Percentiles rank a stretch among this genome's conserved stretches.
These are phyloP conservation scores for Lentinula lateritia DNA, from an alignment of 768 basidiomycete species.

Conservation along the genomic window DNA sequence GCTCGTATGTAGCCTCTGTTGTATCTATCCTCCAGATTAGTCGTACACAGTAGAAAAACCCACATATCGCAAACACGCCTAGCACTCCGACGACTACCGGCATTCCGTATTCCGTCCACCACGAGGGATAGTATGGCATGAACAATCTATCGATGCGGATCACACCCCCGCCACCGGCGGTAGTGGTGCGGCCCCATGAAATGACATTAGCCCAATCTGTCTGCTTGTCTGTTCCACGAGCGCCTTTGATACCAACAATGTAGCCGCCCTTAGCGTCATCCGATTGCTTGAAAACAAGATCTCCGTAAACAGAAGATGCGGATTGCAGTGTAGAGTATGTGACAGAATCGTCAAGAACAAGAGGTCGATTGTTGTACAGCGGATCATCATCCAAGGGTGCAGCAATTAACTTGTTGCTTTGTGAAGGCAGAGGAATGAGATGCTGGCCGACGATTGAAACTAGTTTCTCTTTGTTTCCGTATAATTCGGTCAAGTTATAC, in stretches of 20 bases:
- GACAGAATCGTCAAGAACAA: slow-evolving; percentile 64
- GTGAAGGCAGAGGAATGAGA: slow-evolving; percentile 49
- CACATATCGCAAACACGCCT: slow-evolving; percentile 56
- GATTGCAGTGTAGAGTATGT: slow-evolving; percentile 80
- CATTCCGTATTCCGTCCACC: slow-evolving; percentile 75
- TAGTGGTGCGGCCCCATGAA: slow-evolving; percentile 74
- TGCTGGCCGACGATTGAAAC: slow-evolving; percentile 69
- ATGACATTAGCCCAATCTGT: slow-evolving; percentile 62
- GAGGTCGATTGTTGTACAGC: slow-evolving; percentile 65
- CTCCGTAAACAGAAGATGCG: slow-evolving; percentile 61
- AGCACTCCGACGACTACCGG: slow-evolving; percentile 57
- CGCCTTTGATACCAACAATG: slow-evolving; percentile 71
- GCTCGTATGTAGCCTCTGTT: slow-evolving; percentile 87
- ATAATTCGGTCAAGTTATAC: slow-evolving; percentile 73
- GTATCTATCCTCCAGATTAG: slow-evolving; percentile 68
- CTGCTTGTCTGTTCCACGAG: slow-evolving; percentile 57
- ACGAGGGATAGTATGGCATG: slow-evolving; percentile 79
- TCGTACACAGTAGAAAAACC: slow-evolving; percentile 70
- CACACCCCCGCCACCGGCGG: slow-evolving; percentile 77
- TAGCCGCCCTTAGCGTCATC: slow-evolving; percentile 42
- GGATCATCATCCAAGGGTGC: slow-evolving; percentile 9
- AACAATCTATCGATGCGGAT: slow-evolving; percentile 82
- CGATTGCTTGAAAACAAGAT: slow-evolving; percentile 67
- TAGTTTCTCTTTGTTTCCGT: slow-evolving; percentile 48
- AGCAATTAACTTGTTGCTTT: slow-evolving; percentile 1